These are phyloP conservation scores for Cladosporium sp. DNA, from an alignment of 2,329 filamentous ascomycete species.

Conservation along the genomic window DNA sequence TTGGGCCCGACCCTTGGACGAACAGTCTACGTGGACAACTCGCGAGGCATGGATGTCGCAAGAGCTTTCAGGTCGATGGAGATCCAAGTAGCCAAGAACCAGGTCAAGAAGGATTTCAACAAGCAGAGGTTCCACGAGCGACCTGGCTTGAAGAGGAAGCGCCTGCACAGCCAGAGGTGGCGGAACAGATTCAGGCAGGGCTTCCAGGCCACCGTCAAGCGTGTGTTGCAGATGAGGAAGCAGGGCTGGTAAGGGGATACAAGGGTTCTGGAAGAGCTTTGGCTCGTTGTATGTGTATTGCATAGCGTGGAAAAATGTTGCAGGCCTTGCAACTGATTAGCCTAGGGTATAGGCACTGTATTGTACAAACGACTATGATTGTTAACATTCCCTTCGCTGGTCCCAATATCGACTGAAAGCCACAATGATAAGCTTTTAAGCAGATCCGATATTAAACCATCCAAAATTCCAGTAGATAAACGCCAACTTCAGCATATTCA, in stretches of 20 bases:
- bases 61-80: conserved; percentile 45
- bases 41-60: conserved; percentile 42
- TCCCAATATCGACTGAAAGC: neutral
- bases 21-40: conserved; percentile 33
- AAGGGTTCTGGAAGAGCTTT: neutral
- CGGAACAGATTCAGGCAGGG: conserved; percentile 62
- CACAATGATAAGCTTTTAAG: no score
- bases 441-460: neutral
- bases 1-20: conserved; percentile 40
- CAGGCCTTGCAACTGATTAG: neutral
- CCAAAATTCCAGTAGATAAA: neutral
- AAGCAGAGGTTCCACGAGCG: conserved; percentile 71
- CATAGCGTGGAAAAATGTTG: conserved; percentile 5
- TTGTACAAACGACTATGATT: conserved; percentile 4
- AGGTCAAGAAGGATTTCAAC: conserved; percentile 51
- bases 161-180: conserved; percentile 66
- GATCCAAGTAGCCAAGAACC: conserved; percentile 49
- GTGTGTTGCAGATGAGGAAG: conserved; percentile 66
- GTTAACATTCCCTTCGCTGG: neutral
- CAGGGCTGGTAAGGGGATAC: conserved; percentile 66
- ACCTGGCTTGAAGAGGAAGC: conserved; percentile 71
- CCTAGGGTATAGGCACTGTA: conserved; percentile 7
- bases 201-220: conserved; percentile 60
- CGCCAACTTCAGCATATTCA: neutral
- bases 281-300: conserved; percentile 5